phyloP scores from a whole-genome alignment of 306 rosid genomes.

The Trifolium repens region DNA sequence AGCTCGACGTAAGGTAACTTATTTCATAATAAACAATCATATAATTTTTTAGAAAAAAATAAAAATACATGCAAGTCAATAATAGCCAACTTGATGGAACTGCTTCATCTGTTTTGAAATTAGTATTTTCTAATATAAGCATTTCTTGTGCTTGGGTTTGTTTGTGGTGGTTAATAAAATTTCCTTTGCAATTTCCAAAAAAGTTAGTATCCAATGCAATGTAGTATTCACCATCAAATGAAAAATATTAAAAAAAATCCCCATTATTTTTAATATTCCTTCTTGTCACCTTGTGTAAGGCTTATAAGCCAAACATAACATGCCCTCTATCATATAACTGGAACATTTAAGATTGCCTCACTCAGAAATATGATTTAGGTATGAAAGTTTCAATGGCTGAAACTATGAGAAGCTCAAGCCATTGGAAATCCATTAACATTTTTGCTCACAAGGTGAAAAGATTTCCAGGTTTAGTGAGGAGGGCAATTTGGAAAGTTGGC shows the following conservation, averaged over 20 bases:
- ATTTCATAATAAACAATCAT: background rate
- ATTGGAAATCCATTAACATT: constrained; percentile 38
- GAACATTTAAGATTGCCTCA: background rate
- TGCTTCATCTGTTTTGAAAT: background rate
- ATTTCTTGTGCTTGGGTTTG: background rate
- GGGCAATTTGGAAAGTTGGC: constrained; percentile 41
- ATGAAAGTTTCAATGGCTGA: constrained; percentile 50
- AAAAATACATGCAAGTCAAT: too few relatives aligned
- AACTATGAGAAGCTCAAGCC: constrained; percentile 34
- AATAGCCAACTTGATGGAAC: too few relatives aligned
- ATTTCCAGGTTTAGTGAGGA: constrained; percentile 49
- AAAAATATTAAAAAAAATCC: background rate
- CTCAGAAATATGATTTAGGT: constrained; percentile 14
- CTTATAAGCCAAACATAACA: background rate
- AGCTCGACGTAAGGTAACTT: background rate
- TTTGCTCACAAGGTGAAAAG: constrained; percentile 48
- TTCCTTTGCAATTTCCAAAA: background rate
- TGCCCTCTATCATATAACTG: background rate
- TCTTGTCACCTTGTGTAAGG: constrained; percentile 36
- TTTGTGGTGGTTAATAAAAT: background rate
- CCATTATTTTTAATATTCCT: background rate
- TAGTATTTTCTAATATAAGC: background rate
- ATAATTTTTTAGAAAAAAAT: background rate
- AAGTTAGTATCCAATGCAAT: background rate
- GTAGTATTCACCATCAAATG: background rate